Evolutionary conservation across 768 basidiomycete species (phyloP).

Genomic region (Kondoa malvinella): DNA sequence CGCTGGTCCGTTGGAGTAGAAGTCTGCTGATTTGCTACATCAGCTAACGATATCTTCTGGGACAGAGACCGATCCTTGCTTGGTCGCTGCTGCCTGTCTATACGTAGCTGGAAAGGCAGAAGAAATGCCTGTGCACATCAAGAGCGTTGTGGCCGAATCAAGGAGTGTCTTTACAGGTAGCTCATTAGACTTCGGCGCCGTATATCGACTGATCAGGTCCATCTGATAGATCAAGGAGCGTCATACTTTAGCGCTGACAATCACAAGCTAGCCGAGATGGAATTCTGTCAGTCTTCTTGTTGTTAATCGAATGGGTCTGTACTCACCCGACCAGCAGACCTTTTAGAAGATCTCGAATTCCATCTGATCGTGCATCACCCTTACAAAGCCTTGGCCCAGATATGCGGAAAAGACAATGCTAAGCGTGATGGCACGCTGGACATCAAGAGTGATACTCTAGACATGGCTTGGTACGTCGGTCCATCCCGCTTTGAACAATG

Average conservation of each 20-base stretch:
- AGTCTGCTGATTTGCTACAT: too few relatives aligned
- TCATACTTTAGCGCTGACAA: constrained; percentile 75
- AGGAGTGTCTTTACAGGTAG: constrained; percentile 52
- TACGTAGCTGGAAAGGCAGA: constrained; percentile 96
- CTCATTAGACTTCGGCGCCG: too few relatives aligned
- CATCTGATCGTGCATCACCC: constrained; percentile 88
- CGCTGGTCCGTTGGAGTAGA: constrained; percentile 34
- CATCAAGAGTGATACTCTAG: constrained; percentile 51
- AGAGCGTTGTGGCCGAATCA: constrained; percentile 71
- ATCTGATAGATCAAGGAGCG: constrained; percentile 46
- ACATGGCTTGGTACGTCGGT: constrained; percentile 73
- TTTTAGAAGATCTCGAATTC: constrained; percentile 89
- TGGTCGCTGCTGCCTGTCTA: constrained; percentile 80
- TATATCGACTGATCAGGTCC: not conserved
- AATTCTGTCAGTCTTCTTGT: constrained; percentile 48
- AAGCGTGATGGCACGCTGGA: constrained; percentile 36
- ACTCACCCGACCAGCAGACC: constrained; percentile 27
- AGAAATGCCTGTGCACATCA: constrained; percentile 87
- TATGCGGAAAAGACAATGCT: constrained; percentile 30
- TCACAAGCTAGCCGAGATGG: constrained; percentile 90
- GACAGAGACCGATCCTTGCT: constrained; percentile 73
- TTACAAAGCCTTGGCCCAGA: constrained; percentile 61
- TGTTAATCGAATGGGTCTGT: not conserved
- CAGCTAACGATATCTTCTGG: not conserved
- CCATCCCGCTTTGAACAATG: not conserved